Percentiles rank a stretch among this genome's conserved stretches.
Evolutionary conservation across 2,329 filamentous ascomycete genomes (phyloP).

Genomic region (Mycosphaerella arachidis): DNA sequence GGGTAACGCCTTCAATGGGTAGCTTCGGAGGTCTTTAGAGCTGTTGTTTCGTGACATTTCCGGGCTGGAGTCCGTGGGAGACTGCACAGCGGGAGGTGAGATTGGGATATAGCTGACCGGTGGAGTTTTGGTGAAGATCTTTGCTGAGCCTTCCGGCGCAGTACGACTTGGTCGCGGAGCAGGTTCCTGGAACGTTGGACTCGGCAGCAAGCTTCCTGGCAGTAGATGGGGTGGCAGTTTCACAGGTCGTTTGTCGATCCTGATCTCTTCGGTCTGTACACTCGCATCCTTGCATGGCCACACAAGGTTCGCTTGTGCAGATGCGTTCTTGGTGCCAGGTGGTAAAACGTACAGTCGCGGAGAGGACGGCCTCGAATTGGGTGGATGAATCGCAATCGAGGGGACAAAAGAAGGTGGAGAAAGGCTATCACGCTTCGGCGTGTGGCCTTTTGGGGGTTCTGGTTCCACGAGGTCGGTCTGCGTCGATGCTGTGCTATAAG

Average conservation of each 20-base stretch:
- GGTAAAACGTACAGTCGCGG: constrained; percentile 74
- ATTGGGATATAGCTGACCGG: constrained; percentile 14
- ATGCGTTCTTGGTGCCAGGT: constrained; percentile 73
- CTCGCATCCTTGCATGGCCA: constrained; percentile 51
- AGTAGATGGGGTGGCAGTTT: constrained; percentile 73
- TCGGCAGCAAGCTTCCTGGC: constrained; percentile 66
- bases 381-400: constrained; percentile 86
- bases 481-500: constrained; percentile 30
- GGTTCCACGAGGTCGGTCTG: constrained; percentile 30
- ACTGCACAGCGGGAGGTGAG: constrained; percentile 25
- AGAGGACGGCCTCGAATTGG: constrained; percentile 74
- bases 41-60: constrained; percentile 22
- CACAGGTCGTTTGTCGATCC: constrained; percentile 71
- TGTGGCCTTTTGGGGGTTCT: constrained; percentile 22
- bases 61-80: constrained; percentile 24
- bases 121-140: constrained; percentile 9
- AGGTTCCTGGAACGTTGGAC: constrained; percentile 38
- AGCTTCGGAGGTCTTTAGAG: constrained; percentile 23
- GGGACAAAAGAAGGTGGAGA: constrained; percentile 45
- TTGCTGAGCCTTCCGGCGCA: constrained; percentile 4
- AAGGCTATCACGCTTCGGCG: constrained; percentile 28
- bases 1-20: constrained; percentile 31
- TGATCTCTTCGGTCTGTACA: constrained; percentile 87
- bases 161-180: constrained; percentile 11
- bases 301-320: constrained; percentile 67